phyloP scores from a whole-genome alignment of 1,284 basidiomycete genomes.

The Pseudozyma flocculosa region DNA sequence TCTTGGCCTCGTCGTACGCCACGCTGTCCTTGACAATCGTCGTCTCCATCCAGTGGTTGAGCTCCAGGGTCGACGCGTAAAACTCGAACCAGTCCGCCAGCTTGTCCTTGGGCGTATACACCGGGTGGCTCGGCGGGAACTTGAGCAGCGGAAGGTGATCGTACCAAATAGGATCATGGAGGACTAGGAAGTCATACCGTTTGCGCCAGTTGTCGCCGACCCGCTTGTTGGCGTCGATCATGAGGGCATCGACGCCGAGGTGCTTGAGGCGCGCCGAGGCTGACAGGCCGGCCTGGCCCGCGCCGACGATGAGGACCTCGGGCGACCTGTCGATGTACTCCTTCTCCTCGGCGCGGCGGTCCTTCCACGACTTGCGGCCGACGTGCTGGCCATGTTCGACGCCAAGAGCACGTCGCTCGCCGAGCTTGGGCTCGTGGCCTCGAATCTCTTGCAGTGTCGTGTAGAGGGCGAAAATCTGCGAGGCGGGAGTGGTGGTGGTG shows the following conservation, averaged over 20 bases:
- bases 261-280: conserved; percentile 66
- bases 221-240: conserved; percentile 65
- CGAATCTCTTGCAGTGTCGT: conserved; percentile 5
- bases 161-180: conserved; percentile 46
- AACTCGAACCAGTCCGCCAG: conserved; percentile 71
- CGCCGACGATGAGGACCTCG: conserved; percentile 61
- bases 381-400: conserved; percentile 5
- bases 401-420: not conserved
- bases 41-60: conserved; percentile 66
- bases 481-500: not conserved
- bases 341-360: conserved; percentile 1
- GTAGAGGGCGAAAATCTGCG: conserved; percentile 2
- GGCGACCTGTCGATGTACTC: conserved; percentile 5
- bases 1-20: conserved; percentile 61
- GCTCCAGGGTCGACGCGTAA: conserved; percentile 68
- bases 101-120: conserved; percentile 59
- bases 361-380: conserved; percentile 2
- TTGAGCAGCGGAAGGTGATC: conserved; percentile 6
- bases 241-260: conserved; percentile 63
- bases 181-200: conserved; percentile 43
- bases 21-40: conserved; percentile 63
- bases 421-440: conserved; percentile 3
- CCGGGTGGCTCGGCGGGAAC: conserved; percentile 35
- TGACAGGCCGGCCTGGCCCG: conserved; percentile 68
- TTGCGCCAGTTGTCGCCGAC: conserved; percentile 66